Conservation (phyloP, 108 stramenopile genomes). For the Skeletonema grethae region DNA sequence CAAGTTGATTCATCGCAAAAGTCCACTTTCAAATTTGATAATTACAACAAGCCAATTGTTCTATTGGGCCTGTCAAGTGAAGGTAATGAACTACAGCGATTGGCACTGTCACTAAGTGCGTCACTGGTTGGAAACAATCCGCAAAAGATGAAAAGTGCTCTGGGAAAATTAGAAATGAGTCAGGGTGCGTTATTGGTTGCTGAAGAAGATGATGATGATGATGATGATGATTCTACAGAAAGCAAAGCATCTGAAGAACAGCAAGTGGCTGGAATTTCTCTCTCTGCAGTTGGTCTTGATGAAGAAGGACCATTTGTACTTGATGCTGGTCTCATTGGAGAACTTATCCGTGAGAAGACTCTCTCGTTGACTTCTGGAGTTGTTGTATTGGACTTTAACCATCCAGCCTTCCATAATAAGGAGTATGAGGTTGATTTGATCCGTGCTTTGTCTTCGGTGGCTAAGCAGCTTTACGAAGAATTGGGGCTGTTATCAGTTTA, state of each 20-base stretch:
- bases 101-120: constrained; percentile 63
- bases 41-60: constrained; percentile 83
- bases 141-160: constrained; percentile 4
- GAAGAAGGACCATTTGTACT: constrained; percentile 49
- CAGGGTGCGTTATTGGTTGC: constrained; percentile 29
- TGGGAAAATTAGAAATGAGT: constrained; percentile 44
- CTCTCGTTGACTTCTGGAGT: constrained; percentile 49
- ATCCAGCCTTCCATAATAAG: constrained; percentile 26
- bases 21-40: constrained; percentile 43
- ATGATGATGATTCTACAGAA: constrained; percentile 4
- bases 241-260: neutral
- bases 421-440: constrained; percentile 46
- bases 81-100: constrained; percentile 64
- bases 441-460: constrained; percentile 35
- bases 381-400: constrained; percentile 71
- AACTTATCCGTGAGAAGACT: constrained; percentile 30
- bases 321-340: constrained; percentile 28
- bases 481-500: constrained; percentile 62
- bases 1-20: constrained; percentile 1
- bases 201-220: constrained; percentile 26
- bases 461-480: constrained; percentile 60
- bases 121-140: constrained; percentile 23
- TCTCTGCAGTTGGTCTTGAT: constrained; percentile 39
- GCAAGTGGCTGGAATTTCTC: constrained; percentile 37
- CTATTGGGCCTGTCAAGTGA: constrained; percentile 64